A percentile compares a stretch with the other conserved stretches of the same genome.
Evolutionary conservation across 2,329 filamentous ascomycete genomes (phyloP).

Genomic region (Cryphonectria parasitica): DNA sequence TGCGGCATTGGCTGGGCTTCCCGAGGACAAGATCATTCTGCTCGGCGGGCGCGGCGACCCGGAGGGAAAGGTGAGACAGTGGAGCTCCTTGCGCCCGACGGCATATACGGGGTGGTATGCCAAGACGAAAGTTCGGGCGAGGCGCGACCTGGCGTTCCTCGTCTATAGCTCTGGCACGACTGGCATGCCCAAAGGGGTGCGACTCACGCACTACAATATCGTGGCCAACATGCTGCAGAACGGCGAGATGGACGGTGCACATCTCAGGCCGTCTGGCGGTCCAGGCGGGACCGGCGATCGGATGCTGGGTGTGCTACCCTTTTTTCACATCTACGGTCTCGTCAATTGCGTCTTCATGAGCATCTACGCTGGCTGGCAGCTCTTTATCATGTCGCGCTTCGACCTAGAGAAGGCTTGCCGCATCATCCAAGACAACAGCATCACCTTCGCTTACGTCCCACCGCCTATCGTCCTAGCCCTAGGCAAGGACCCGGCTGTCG

Average conservation of each 20-base stretch:
- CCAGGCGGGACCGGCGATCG: slow-evolving; percentile 68
- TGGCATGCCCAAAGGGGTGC: slow-evolving; percentile 88
- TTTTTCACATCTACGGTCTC: slow-evolving; percentile 90
- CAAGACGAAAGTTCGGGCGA: slow-evolving; percentile 63
- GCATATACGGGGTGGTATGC: slow-evolving; percentile 62
- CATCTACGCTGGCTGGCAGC: slow-evolving; percentile 66
- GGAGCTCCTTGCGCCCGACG: slow-evolving; percentile 69
- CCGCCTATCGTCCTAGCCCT: slow-evolving; percentile 83
- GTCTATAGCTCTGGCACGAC: slow-evolving; percentile 92
- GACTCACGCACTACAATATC: slow-evolving; percentile 82
- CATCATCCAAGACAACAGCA: slow-evolving; percentile 72
- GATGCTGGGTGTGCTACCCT: slow-evolving; percentile 79
- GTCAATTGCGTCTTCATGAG: slow-evolving; percentile 73
- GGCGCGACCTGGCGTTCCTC: slow-evolving; percentile 78
- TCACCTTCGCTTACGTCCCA: slow-evolving; percentile 82
- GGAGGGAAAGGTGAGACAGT: slow-evolving; percentile 67
- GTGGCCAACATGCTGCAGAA: slow-evolving; percentile 72
- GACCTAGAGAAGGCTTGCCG: slow-evolving; percentile 79
- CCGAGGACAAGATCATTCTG: slow-evolving; percentile 72
- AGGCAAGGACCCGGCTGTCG: slow-evolving; percentile 76
- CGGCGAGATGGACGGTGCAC: slow-evolving; percentile 54
- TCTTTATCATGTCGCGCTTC: slow-evolving; percentile 78
- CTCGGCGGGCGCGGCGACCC: slow-evolving; percentile 72
- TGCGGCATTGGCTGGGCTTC: slow-evolving; percentile 70
- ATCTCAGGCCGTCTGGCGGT: slow-evolving; percentile 62